A percentile compares a stretch with the other conserved stretches of the same genome.
Evolutionary conservation across 371 early-diverging fungal genomes (phyloP).

Genomic region (Cokeromyces recurvatus): DNA sequence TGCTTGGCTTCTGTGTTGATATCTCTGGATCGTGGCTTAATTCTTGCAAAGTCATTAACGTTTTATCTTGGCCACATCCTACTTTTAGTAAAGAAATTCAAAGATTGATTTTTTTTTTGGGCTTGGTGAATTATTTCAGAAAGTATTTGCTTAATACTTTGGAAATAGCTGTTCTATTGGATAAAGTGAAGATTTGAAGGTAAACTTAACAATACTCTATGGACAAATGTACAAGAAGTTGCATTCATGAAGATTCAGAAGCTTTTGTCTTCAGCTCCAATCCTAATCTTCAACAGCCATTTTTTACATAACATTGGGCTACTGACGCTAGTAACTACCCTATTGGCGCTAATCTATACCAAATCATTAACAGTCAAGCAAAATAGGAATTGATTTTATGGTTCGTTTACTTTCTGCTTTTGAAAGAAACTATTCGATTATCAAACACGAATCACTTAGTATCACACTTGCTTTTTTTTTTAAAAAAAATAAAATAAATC

Average conservation of each 20-base stretch:
- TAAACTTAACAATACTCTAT: too few relatives aligned
- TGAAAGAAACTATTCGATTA: neutral
- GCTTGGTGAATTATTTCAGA: constrained; percentile 20
- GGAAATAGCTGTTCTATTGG: constrained; percentile 17
- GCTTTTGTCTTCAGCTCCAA: neutral
- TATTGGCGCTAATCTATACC: constrained; percentile 29
- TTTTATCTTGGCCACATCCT: constrained; percentile 5
- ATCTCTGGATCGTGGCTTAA: constrained; percentile 8
- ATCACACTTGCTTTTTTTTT: constrained; percentile 21
- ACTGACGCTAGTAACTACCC: constrained; percentile 38
- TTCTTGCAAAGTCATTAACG: constrained; percentile 3
- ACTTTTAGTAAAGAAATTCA: constrained; percentile 1
- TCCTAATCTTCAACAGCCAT: constrained; percentile 16
- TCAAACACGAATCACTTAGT: neutral
- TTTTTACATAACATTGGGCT: constrained; percentile 28
- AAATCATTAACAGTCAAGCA: constrained; percentile 1
- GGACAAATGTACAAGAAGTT: constrained; percentile 4
- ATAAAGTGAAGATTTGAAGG: too few relatives aligned
- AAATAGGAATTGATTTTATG: constrained; percentile 17
- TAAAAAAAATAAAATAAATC: constrained; percentile 20
- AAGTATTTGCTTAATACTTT: constrained; percentile 9
- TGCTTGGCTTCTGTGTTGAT: constrained; percentile 12
- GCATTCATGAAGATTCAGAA: constrained; percentile 9
- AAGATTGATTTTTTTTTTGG: constrained; percentile 16
- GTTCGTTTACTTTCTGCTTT: constrained; percentile 4